Evolutionary conservation across 1,284 basidiomycete genomes (phyloP), one percentile per base, ranked within the genome.

Genomic region (Trichosporon sp.): DNA sequence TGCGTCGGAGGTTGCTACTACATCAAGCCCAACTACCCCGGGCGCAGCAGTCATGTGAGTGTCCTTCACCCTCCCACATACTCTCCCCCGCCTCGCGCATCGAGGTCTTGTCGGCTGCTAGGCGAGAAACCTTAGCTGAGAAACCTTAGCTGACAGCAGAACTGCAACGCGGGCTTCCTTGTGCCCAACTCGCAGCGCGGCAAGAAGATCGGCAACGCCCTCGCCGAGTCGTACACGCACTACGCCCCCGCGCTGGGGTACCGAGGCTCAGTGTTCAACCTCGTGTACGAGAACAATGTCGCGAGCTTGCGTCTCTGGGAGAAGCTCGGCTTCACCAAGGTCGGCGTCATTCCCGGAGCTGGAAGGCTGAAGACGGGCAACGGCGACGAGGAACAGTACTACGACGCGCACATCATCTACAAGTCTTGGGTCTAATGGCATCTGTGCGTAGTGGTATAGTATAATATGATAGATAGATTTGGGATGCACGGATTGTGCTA

Each of bases 1-100:
- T 89, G 87, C 76, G 82, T 96, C 2, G 90, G 89, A 38, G 93
- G 94, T 0, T 92, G 88, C 80, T 95, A 94, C 85, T 92, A 94
- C 81, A 91, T 92, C 72, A 96, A 95, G 84, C 92, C 93, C 46
- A 95, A 95, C 82, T 95, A 96, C 84, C 93, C 92, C 2, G 94
- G 94, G n/a, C 88, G 94, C 72, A 93, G 92, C 2, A 94, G 92
- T 48, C 94, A 96, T 87, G 92, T 94, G 78, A 86, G 91, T 87
- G 4, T 4, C 5, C 21, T 32, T 7, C 11, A 26, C 10, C 54
- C 31, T 16, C 64, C 19, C 8, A 12, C 10, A 10, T 8, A 26
- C 19, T 16, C 4, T 21, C n/a, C 16, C 21, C 5, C 40, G 5
- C 31, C 37, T 26, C 26, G 26, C 26, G 26, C 26, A 26, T 26